Percentiles rank a stretch among this genome's conserved stretches.
These are phyloP conservation scores for Polyporus tsugae DNA, from an alignment of 1,284 basidiomycete genomes.

Conservation along the genomic window DNA sequence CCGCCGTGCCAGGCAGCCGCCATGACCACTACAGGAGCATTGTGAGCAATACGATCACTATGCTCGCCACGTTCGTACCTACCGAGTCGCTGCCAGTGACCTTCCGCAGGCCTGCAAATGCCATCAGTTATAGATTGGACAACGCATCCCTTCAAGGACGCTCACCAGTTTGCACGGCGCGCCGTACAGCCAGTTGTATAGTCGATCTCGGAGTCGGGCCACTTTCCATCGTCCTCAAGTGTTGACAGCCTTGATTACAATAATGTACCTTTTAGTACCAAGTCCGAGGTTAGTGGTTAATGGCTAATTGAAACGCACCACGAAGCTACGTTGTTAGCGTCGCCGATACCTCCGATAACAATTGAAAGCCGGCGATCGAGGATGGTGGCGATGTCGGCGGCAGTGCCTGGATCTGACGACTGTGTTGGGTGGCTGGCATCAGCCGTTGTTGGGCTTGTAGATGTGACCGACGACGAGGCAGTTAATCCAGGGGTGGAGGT, in stretches of 20 bases:
- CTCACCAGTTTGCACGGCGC: conserved; percentile 67
- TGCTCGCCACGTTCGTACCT: conserved; percentile 30
- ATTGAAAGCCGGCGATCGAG: conserved; percentile 35
- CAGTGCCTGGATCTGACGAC: conserved; percentile 21
- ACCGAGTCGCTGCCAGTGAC: conserved; percentile 70
- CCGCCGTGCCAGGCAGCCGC: conserved; percentile 66
- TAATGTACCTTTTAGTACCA: neutral
- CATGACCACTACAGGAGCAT: conserved; percentile 45
- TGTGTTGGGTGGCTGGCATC: conserved; percentile 18
- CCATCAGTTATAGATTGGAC: neutral
- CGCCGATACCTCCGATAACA: conserved; percentile 31
- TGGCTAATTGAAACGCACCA: conserved; percentile 7
- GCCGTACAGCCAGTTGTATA: conserved; percentile 67
- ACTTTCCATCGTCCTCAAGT: conserved; percentile 58
- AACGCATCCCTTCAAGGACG: neutral
- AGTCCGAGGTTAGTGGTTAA: neutral
- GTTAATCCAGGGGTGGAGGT: neutral
- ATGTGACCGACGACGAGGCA: neutral
- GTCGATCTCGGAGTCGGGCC: conserved; percentile 62
- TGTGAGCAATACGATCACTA: neutral
- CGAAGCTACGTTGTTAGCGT: conserved; percentile 7
- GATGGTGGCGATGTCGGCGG: conserved; percentile 33
- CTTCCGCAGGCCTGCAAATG: conserved; percentile 55
- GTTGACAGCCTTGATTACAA: conserved; percentile 50
- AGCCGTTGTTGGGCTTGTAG: neutral